A percentile compares a stretch with the other conserved stretches of the same genome.
Evolutionary conservation across 495 filamentous ascomycete genomes (phyloP).

Genomic region (Aspergillus biplanus): DNA sequence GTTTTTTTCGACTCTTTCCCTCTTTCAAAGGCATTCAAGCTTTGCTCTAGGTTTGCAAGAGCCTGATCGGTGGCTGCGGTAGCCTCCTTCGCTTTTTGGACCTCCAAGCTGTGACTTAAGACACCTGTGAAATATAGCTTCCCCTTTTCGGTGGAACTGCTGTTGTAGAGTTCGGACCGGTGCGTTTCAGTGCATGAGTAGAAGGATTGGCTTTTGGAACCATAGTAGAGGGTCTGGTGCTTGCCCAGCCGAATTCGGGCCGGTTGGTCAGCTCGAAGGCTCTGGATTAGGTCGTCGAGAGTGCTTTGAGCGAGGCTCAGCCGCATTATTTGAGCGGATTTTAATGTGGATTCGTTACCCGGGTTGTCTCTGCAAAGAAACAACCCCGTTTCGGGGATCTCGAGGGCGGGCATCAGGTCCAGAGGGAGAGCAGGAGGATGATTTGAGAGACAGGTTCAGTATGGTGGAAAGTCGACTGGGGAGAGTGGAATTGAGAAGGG

Average conservation of each 20-base stretch:
- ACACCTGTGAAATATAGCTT: constrained; percentile 57
- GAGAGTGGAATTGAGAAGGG: constrained; percentile 22
- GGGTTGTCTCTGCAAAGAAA: constrained; percentile 49
- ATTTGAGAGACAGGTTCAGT: constrained; percentile 4
- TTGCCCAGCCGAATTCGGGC: constrained; percentile 53
- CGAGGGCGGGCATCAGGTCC: constrained; percentile 46
- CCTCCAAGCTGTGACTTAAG: constrained; percentile 59
- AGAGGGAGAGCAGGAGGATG: constrained; percentile 14
- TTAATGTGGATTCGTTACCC: constrained; percentile 34
- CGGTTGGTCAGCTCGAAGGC: constrained; percentile 64
- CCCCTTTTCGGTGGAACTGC: constrained; percentile 40
- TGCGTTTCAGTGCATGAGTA: constrained; percentile 50
- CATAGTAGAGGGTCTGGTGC: constrained; percentile 55
- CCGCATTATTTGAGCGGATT: constrained; percentile 60
- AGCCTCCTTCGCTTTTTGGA: constrained; percentile 57
- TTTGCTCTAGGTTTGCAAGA: constrained; percentile 60
- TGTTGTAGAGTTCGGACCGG: constrained; percentile 56
- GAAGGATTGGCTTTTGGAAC: constrained; percentile 55
- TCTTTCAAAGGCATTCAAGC: constrained; percentile 50
- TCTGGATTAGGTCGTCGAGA: constrained; percentile 72
- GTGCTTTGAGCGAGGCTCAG: constrained; percentile 65
- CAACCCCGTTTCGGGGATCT: constrained; percentile 52
- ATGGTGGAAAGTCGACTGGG: constrained; percentile 15
- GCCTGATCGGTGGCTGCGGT: constrained; percentile 56
- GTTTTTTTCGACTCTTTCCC: constrained; percentile 59